Evolutionary conservation across 805 yeast species (phyloP), one percentile per base, ranked within the genome.

Genomic region (Candida sithepensis): DNA sequence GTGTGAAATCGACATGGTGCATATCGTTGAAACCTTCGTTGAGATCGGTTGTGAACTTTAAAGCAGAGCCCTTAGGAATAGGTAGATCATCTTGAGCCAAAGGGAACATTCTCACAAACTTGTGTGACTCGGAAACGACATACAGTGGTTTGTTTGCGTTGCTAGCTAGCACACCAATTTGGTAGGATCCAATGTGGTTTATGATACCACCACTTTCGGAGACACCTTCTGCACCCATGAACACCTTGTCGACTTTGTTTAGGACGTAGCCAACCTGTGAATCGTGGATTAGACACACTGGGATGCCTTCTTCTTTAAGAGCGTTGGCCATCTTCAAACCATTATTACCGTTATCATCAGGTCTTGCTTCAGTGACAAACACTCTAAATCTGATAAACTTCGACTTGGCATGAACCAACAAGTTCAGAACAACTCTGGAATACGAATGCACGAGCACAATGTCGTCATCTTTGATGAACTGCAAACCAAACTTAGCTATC

Each of bases 211-310:
- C 99, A 64, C 95, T 85, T 71, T 94, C 99, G 3, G 96, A 96
- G 3, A 94, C 99, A 56, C 99, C 99, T 68, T 94, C 99, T 1
- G 99, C 99, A 46, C 99, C 99, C 55, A 94, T 94, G 54, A 94
- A 78, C 4, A 94, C 87, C 67, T 94, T 92, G 69, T 92, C 96
- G 13, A 91, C 90, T 65, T 87, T 86, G 65, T 89, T 91, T 49
- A 94, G 83, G 34, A 90, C 88, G 56, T 83, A 89, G 0, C 98
- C 98, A 13, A 92, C 97, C 7, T 96, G 96, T 45, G 89, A 82
- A 64, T 94, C 99, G 16, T 88, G 91, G 43, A 94, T 87, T 44
- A 90, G 74, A 44, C 88, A 83, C 12, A 85, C 94, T 0, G 98
- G 98, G 12, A 94, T 87, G 14, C 88, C 92, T 18, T 78, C 74